Base-by-base conservation (phyloP, 2,329 filamentous ascomycete species). In the Apiospora arundinis region DNA sequence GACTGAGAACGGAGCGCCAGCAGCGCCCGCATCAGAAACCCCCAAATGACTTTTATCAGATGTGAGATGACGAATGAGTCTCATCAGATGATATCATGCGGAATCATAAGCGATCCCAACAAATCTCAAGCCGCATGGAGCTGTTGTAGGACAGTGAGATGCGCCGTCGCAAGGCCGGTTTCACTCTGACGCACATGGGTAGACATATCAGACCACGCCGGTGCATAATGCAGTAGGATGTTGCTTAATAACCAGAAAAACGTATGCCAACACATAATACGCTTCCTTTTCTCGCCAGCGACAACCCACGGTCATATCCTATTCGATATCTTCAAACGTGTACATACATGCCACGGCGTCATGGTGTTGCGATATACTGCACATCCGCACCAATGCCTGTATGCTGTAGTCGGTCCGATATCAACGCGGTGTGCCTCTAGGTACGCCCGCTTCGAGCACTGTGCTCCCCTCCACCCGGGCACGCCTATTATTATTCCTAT, bases 401-500 rank as follows among this genome's bases (percentile, higher is more conserved):
- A 32, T n/a, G 52, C n/a, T 14, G 56, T 63, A 63, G 32, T 63
- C 56, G 56, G 56, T 63, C 56, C 56, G 56, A 63, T 63, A 63
- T 23, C 56, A 37, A 6, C 32, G 56, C 32, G 18, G 32, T 63
- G 32, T 18, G 18, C 37, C 37, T 63, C 32, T 63, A 63, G 28
- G 32, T n/a, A 63, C 56, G 32, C 32, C 37, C 56, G 49, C 25
- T 56, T 56, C 49, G 49, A 56, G 14, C 49, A 63, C 56, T 63
- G 56, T 63, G 56, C 56, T 21, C 56, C 28, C 52, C 56, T 32
- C 56, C 16, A 23, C 40, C 21, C 56, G 40, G 14, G 21, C 16
- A 45, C 42, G 16, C 42, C 12, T 45, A 18, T 45, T 16, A 12
- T 60, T 60, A 4, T 60, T 32, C 16, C 21, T n/a, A 25, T 14